Evolutionary conservation across 805 yeast species (phyloP), one percentile per base, ranked within the genome.

Genomic region (Pichia sporocuriosa): DNA sequence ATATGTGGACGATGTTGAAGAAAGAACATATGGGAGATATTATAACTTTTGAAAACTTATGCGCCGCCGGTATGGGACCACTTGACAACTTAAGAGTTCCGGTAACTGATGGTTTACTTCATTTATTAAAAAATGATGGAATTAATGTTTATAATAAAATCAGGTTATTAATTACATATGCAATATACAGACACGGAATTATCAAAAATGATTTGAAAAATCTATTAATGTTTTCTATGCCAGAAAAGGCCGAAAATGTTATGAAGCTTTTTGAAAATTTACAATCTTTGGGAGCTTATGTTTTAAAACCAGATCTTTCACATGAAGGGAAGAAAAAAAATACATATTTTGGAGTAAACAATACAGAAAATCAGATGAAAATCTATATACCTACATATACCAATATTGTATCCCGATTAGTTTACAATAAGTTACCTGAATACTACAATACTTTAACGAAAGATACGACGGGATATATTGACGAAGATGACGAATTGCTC

Each of bases 41-140:
- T 16, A 86, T 95, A 1, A 93, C 85, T 48, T 71, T 88, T 44
- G 97, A 93, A 62, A 96, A 89, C 62, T 75, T 80, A 16, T 70
- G 88, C 48, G 76, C 83, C 4, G 84, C 87, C 3, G 79, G 78
- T 42, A 68, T 79, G 35, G 84, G 85, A 48, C 88, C 90, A 3
- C 72, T 71, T 22, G 74, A 74, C 50, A 71, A 72, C 34, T 75
- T 75, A 50, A 69, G 72, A 39, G 62, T 84, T 20, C 79, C 83
- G 25, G 50, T 60, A 3, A 61, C 66, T 3, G 83, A 77, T 39
- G 76, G 73, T 27, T 63, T 88, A 42, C 66, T 89, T 23, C 68
- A 63, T 4, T 56, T 79, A 19, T 65, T 90, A 19, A 63, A 69
- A 0, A 62, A 68, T 65, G 21, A 69, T 65, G 32, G 68, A 78